These are phyloP conservation scores for Penicillium sp. DNA, from an alignment of 2,329 filamentous ascomycete genomes.

Conservation along the genomic window DNA sequence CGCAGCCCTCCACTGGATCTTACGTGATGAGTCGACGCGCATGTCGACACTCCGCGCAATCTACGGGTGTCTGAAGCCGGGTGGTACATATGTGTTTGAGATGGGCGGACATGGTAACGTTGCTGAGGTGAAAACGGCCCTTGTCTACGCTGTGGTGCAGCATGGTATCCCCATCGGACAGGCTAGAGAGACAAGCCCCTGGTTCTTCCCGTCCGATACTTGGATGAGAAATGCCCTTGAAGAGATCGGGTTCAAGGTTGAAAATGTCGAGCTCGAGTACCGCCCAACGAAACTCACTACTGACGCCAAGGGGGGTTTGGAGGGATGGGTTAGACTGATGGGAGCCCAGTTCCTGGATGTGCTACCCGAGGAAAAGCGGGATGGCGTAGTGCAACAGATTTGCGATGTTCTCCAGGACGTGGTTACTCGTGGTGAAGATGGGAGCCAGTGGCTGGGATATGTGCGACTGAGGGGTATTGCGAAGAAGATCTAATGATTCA, in stretches of 20 bases:
- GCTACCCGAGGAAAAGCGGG: conserved; percentile 48
- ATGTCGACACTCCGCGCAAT: conserved; percentile 54
- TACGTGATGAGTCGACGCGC: conserved; percentile 49
- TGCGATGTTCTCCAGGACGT: conserved; percentile 55
- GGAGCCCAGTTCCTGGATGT: conserved; percentile 58
- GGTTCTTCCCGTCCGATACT: conserved; percentile 68
- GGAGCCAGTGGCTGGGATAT: conserved; percentile 51
- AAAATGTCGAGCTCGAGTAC: conserved; percentile 61
- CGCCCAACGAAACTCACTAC: conserved; percentile 56
- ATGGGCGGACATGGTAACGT: conserved; percentile 71
- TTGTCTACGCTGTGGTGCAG: conserved; percentile 52
- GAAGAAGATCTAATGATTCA: conserved; percentile 24
- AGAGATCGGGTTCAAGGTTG: conserved; percentile 46
- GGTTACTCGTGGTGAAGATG: conserved; percentile 56
- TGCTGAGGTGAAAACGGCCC: conserved; percentile 58
- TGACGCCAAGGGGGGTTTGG: conserved; percentile 52
- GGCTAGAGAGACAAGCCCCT: conserved; percentile 56
- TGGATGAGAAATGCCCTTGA: conserved; percentile 51
- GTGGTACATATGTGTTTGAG: conserved; percentile 63
- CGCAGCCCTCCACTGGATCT: conserved; percentile 66
- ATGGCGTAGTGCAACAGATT: conserved; percentile 54
- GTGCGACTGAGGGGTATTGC: conserved; percentile 46
- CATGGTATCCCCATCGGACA: conserved; percentile 52
- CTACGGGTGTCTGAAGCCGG: conserved; percentile 51
- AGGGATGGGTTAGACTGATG: conserved; percentile 66